Evolutionary conservation across 768 basidiomycete genomes (phyloP), one percentile per base, ranked within the genome.

Genomic region (Serendipita sp.): DNA sequence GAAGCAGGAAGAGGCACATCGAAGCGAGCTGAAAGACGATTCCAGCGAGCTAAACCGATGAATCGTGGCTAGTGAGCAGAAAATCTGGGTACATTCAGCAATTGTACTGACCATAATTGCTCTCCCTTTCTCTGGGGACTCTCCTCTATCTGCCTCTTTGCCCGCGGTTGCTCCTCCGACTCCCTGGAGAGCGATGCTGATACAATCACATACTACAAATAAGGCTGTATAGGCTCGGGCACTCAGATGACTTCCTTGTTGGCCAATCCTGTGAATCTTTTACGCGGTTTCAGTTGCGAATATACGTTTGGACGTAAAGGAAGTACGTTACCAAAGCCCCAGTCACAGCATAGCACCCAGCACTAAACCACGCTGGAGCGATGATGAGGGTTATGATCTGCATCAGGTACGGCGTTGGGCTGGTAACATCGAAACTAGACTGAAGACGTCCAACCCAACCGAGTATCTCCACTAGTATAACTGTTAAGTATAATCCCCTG

Each of bases 361-460:
- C 56, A n/a, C 56, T 60, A 35, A 60, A 37, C 56, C 56, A 60
- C 8, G 56, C 56, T 32, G 56, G 56, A 4, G 56, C 56, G 32
- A 60, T 60, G 32, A 60, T 37, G 28, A 60, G 56, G 28, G 56
- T 60, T 7, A 60, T 37, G 34, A 60, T 60, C 28, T 60, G 56
- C 56, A 60, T 60, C 16, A 60, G 28, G 34, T 32, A 60, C 10
- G 56, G 28, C 16, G 16, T 60, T 24, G 56, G 35, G 3, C n/a
- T 24, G 16, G 24, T 32, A 7, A 35, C 24, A n/a, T 60, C 56
- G 24, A 37, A 60, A 28, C 24, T 28, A 32, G 56, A 60, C 16
- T 28, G 56, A 8, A 60, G 34, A 60, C 56, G 56, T 8, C 56
- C 56, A 35, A 60, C 35, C 56, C 56, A 60, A 10, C 56, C 56